Conservation (phyloP, 345 rosid species). For the Citrus trifoliata region DNA sequence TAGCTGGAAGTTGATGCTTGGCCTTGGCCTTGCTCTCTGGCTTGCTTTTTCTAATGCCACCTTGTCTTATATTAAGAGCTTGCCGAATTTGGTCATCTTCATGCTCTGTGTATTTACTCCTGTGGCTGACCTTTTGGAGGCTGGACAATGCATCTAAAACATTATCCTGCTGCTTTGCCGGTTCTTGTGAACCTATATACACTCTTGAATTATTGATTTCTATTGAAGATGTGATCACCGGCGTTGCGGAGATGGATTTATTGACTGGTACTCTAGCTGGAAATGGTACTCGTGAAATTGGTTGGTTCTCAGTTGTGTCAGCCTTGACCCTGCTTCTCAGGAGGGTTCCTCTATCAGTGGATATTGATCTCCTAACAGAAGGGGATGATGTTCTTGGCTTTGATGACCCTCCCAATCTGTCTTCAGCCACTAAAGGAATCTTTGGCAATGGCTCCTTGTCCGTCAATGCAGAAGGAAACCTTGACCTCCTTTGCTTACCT, state of each 20-base stretch:
- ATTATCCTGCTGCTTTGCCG: slow-evolving; percentile 43
- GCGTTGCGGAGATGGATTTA: slow-evolving; percentile 48
- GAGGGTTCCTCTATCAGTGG: slow-evolving; percentile 74
- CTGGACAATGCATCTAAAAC: slow-evolving; percentile 41
- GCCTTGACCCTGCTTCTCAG: slow-evolving; percentile 53
- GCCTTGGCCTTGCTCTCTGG: slow-evolving; percentile 56
- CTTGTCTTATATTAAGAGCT: slow-evolving; percentile 75
- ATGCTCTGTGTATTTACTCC: slow-evolving; percentile 54
- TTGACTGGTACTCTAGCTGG: slow-evolving; percentile 78
- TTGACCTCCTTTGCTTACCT: slow-evolving; percentile 77
- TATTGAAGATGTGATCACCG: slow-evolving; percentile 39
- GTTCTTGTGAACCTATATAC: slow-evolving; percentile 25
- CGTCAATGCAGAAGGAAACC: slow-evolving; percentile 58
- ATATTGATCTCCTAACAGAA: slow-evolving; percentile 70
- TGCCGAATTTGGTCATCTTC: slow-evolving; percentile 86
- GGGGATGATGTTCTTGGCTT: slow-evolving; percentile 76
- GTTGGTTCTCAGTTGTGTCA: slow-evolving; percentile 53
- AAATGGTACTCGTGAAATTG: slow-evolving; percentile 59
- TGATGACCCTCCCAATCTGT: slow-evolving; percentile 30
- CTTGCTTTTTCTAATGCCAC: slow-evolving; percentile 64
- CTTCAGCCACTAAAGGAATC: slow-evolving; percentile 48
- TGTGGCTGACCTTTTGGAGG: slow-evolving; percentile 50
- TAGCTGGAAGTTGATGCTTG: slow-evolving; percentile 60
- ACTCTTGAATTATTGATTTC: slow-evolving; percentile 39
- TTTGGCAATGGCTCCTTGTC: slow-evolving; percentile 59